Percentiles rank a stretch among this genome's conserved stretches.
Conservation (phyloP, 257 asterid species). For the Oldenlandia corymbosa region DNA sequence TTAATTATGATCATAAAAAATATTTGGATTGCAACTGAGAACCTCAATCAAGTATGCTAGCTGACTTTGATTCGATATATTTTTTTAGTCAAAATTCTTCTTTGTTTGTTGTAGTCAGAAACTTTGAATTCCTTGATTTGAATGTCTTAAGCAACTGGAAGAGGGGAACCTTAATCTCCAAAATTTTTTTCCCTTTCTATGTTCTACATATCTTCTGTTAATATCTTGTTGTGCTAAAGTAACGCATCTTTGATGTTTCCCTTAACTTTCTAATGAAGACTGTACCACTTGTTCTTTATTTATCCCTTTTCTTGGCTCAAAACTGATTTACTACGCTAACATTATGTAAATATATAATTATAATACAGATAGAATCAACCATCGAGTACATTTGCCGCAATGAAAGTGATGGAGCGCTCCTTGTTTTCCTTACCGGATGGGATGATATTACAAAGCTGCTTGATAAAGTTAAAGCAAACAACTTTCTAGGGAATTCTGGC, state of each 20-base stretch:
- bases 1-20: too few species aligned
- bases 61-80: background rate
- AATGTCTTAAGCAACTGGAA: background rate
- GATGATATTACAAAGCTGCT: constrained; percentile 89
- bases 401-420: constrained; percentile 87
- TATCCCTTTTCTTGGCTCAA: background rate
- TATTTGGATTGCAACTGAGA: background rate
- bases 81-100: background rate
- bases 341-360: background rate
- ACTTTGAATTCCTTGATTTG: background rate
- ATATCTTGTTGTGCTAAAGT: background rate
- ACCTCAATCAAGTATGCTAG: background rate
- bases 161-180: background rate
- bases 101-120: background rate
- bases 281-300: constrained; percentile 4
- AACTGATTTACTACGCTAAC: background rate
- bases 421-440: constrained; percentile 96
- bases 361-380: constrained; percentile 74
- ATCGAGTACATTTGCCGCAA: constrained; percentile 72
- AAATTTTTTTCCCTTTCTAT: too few species aligned
- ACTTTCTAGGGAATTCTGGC: constrained; percentile 50
- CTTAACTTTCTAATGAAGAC: background rate
- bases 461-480: constrained; percentile 62
- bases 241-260: background rate
- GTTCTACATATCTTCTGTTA: background rate